Conservation (phyloP, 148 eudicot genomes). For the Persicaria tinctoria region DNA sequence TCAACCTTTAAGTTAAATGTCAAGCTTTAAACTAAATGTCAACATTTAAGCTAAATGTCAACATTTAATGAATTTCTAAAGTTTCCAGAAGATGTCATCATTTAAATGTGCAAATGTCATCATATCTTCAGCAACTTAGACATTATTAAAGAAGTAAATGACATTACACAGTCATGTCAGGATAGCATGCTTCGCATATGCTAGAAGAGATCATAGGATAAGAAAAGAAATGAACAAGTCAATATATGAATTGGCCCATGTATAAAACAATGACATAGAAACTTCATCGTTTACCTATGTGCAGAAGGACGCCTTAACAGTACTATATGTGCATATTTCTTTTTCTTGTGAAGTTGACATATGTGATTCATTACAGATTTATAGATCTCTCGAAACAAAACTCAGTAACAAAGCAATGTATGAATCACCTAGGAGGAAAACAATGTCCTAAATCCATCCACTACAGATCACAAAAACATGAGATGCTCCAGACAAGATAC, state of each 20-base stretch:
- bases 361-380: conserved; percentile 16
- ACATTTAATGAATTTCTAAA: no score
- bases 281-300: conserved; percentile 44
- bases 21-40: no score
- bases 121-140: no score
- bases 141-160: conserved; percentile 6
- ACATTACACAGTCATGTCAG: conserved; percentile 66
- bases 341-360: conserved; percentile 62
- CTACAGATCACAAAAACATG: no score
- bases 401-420: not conserved
- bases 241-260: not conserved
- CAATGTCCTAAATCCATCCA: no score
- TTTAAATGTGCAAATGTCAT: no score
- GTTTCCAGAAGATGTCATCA: no score
- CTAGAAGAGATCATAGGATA: conserved; percentile 32
- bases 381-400: not conserved
- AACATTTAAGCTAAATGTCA: no score
- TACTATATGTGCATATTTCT: conserved; percentile 90
- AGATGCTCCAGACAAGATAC: no score
- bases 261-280: not conserved
- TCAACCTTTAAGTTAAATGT: no score
- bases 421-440: conserved; percentile 79
- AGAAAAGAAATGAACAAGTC: not conserved
- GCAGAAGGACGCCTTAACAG: no score
- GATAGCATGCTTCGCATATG: conserved; percentile 85